Evolutionary conservation across 495 filamentous ascomycete genomes (phyloP).

Genomic region (Massariosphaeria phaeospora): DNA sequence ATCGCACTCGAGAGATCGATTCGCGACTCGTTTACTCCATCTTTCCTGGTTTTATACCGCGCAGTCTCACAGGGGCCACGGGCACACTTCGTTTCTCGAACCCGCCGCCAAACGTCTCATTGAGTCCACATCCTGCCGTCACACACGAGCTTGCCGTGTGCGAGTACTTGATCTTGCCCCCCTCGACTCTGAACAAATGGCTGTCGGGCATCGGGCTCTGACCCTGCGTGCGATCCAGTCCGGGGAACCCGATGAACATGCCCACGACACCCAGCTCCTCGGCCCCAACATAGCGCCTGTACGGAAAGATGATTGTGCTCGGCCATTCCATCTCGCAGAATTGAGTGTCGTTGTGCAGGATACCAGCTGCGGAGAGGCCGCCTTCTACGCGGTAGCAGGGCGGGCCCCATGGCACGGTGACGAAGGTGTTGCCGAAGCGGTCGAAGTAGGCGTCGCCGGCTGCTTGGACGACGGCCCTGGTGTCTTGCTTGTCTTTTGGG

Average conservation of each 20-base stretch:
- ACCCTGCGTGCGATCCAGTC: slow-evolving; percentile 19
- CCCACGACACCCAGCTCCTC: slow-evolving; percentile 14
- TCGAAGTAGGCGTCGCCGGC: slow-evolving; percentile 22
- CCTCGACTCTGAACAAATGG: slow-evolving; percentile 24
- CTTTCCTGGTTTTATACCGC: too few species aligned
- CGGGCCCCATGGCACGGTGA: slow-evolving; percentile 44
- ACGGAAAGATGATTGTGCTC: slow-evolving; percentile 8
- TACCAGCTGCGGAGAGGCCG: slow-evolving; percentile 25
- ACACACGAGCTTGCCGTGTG: slow-evolving; percentile 17
- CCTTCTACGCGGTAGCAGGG: slow-evolving; percentile 48
- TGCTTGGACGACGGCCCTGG: slow-evolving; percentile 4
- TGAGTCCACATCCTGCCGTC: slow-evolving; percentile 7
- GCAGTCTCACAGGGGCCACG: too few species aligned
- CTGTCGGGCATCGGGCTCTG: slow-evolving; percentile 19
- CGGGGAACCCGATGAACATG: slow-evolving; percentile 22
- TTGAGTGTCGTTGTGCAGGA: background rate
- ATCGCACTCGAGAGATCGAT: too few species aligned
- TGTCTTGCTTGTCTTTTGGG: slow-evolving; percentile 6
- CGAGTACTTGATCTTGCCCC: slow-evolving; percentile 11
- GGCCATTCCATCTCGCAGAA: slow-evolving; percentile 6
- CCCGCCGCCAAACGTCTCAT: slow-evolving; percentile 1
- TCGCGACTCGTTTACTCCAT: too few species aligned
- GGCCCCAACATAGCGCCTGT: slow-evolving; percentile 15
- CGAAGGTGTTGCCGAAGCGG: slow-evolving; percentile 40
- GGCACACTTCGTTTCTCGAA: background rate